These are phyloP conservation scores for Capsicum rhomboideum DNA, from an alignment of 257 asterid species.

Conservation along the genomic window DNA sequence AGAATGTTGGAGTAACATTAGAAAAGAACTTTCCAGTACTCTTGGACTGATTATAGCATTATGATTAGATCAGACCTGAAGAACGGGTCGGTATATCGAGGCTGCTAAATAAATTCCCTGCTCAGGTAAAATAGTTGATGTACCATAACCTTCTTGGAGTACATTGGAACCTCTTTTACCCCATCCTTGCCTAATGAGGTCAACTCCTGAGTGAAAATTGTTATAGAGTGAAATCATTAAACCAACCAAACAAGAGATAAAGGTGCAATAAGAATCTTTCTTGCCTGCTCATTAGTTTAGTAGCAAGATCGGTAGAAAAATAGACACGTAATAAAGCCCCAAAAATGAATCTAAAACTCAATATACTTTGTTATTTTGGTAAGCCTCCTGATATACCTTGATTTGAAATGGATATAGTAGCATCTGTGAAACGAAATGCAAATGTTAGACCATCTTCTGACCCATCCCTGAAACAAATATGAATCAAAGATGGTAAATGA, in stretches of 20 bases:
- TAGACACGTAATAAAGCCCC: background rate
- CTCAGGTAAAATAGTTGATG: constrained; percentile 86
- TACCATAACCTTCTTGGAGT: constrained; percentile 97
- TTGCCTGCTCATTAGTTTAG: background rate
- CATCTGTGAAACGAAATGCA: constrained; percentile 94
- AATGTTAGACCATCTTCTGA: constrained; percentile 95
- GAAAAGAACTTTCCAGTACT: background rate
- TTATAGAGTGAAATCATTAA: background rate
- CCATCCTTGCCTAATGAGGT: constrained; percentile 86
- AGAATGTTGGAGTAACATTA: constrained; percentile 5
- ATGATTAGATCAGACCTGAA: constrained; percentile 54
- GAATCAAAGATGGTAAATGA: constrained; percentile 1
- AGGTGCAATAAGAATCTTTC: background rate
- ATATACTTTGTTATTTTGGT: background rate
- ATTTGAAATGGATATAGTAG: constrained; percentile 62
- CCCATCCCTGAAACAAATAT: constrained; percentile 56
- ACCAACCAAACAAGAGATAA: constrained; percentile 1
- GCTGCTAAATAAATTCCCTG: constrained; percentile 97
- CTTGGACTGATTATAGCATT: background rate
- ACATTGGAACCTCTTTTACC: constrained; percentile 72
- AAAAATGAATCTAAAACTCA: background rate
- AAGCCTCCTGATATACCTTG: constrained; percentile 54
- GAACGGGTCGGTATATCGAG: constrained; percentile 91
- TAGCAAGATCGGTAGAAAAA: background rate
- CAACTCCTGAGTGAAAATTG: constrained; percentile 45